phyloP scores from a whole-genome alignment of 1,284 basidiomycete genomes.

The Gomphus bonarii region DNA sequence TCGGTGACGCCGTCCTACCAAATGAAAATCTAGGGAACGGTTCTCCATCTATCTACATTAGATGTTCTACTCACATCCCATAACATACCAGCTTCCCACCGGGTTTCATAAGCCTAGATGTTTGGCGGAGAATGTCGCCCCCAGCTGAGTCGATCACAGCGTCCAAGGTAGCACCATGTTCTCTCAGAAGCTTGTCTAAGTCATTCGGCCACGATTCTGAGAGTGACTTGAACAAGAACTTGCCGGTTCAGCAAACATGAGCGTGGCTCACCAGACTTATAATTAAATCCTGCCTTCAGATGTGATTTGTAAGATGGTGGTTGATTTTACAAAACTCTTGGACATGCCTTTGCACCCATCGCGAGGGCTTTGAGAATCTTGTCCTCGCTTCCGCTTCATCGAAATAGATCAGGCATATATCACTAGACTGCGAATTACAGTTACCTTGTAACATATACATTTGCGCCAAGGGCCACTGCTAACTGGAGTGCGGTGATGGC shows the following conservation, averaged over 20 bases:
- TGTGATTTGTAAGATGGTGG: not conserved
- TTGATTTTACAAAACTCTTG: not conserved
- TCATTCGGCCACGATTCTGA: constrained; percentile 58
- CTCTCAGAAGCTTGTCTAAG: constrained; percentile 40
- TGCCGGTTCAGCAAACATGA: not conserved
- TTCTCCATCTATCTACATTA: not conserved
- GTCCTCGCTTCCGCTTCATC: constrained; percentile 44
- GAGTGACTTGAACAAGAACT: not conserved
- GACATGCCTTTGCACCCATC: constrained; percentile 61
- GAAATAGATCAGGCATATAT: not conserved
- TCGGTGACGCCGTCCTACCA: constrained; percentile 55
- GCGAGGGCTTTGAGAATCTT: constrained; percentile 61
- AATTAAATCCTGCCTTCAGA: constrained; percentile 45
- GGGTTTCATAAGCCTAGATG: constrained; percentile 47
- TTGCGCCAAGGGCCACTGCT: constrained; percentile 66
- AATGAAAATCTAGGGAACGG: constrained; percentile 12
- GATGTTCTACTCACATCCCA: constrained; percentile 49
- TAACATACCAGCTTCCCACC: constrained; percentile 72
- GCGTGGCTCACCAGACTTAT: constrained; percentile 45
- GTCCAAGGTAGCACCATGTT: constrained; percentile 38
- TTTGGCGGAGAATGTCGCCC: constrained; percentile 59
- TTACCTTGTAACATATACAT: constrained; percentile 63
- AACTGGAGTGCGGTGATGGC: constrained; percentile 71
- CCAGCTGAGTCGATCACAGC: constrained; percentile 78
- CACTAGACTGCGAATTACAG: not conserved